These are phyloP conservation scores for Penicillium coffeae DNA, from an alignment of 495 filamentous ascomycete species.

Conservation along the genomic window DNA sequence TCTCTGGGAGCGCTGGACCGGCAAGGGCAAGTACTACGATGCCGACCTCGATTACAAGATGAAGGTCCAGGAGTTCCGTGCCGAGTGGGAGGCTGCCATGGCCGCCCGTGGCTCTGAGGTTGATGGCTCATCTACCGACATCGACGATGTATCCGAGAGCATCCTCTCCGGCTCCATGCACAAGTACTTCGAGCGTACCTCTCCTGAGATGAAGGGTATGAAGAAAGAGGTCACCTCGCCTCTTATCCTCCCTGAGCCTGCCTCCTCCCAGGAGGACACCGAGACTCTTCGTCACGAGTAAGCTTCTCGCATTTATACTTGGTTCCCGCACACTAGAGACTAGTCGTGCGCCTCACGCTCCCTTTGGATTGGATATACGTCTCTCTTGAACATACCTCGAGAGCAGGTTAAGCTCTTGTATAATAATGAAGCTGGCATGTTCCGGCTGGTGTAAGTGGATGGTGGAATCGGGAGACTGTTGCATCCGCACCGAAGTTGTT, in stretches of 20 bases:
- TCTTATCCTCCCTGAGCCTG: constrained; percentile 13
- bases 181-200: constrained; percentile 44
- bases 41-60: constrained; percentile 68
- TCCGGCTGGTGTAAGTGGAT: neutral
- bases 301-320: no score
- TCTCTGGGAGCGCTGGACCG: constrained; percentile 57
- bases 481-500: neutral
- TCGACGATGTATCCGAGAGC: constrained; percentile 29
- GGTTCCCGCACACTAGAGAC: neutral
- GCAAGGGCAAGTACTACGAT: constrained; percentile 74
- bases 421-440: neutral
- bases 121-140: constrained; percentile 14
- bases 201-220: constrained; percentile 40
- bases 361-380: neutral
- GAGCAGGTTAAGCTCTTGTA: neutral
- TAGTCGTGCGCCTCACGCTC: neutral
- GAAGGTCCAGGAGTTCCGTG: constrained; percentile 73
- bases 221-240: constrained; percentile 22
- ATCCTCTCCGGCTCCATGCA: constrained; percentile 38
- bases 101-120: constrained; percentile 40
- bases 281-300: constrained; percentile 14
- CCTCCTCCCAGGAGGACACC: constrained; percentile 9
- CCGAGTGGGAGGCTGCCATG: constrained; percentile 57
- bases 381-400: neutral
- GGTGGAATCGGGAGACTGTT: neutral